Conservation (phyloP, 345 rosid species). For the Psidium friedrichsthalianum region DNA sequence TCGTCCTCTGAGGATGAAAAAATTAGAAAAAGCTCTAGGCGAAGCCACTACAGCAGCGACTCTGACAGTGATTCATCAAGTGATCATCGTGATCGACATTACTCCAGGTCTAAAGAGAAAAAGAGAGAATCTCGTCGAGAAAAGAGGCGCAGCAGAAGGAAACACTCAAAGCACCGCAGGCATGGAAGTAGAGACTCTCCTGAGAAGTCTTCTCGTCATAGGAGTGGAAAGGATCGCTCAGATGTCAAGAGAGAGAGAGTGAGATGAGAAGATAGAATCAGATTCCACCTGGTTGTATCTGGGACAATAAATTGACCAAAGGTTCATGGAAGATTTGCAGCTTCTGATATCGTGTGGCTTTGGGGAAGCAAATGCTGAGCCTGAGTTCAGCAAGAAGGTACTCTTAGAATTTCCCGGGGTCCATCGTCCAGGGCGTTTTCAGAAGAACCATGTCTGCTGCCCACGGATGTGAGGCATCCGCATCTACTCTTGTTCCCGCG, state of each 20-base stretch:
- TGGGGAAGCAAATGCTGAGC: neutral
- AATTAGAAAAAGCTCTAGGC: constrained; percentile 17
- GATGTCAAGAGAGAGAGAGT: neutral
- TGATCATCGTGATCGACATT: constrained; percentile 26
- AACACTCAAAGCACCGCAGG: constrained; percentile 40
- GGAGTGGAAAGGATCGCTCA: neutral
- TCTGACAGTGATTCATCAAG: constrained; percentile 45
- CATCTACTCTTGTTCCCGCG: neutral
- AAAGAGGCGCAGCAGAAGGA: constrained; percentile 58
- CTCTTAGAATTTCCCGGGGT: neutral
- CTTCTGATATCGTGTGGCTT: neutral
- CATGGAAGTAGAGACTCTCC: constrained; percentile 32
- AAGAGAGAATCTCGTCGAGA: constrained; percentile 40
- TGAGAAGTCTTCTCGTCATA: constrained; percentile 24
- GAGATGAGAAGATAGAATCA: neutral
- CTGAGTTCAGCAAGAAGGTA: neutral
- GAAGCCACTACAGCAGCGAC: constrained; percentile 26
- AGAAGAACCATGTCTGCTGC: neutral
- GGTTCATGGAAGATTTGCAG: neutral
- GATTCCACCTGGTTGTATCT: neutral
- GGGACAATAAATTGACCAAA: neutral
- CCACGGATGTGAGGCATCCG: neutral
- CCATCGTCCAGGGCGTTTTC: neutral
- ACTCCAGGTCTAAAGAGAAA: constrained; percentile 50
- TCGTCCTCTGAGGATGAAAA: constrained; percentile 54